Evolutionary conservation across 768 basidiomycete genomes (phyloP), one percentile per base, ranked within the genome.

Genomic region (Suillus paluster): DNA sequence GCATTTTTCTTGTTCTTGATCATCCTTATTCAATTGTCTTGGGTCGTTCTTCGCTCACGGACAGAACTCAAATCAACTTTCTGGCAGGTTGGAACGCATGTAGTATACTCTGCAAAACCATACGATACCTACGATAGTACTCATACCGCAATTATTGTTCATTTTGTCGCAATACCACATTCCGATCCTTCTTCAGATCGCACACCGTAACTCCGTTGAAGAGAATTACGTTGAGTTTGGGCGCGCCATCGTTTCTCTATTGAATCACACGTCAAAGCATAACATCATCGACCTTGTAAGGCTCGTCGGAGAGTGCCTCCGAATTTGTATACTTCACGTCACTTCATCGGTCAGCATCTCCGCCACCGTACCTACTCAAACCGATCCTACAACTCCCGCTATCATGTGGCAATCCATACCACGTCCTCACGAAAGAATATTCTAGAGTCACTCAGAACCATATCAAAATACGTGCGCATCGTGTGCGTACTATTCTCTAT

Each of bases 41-140:
- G 30, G 5, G 50, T 56, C 36, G 53, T 55, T 55, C 53, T 42
- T 64, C 62, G 39, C 58, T 61, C 52, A 66, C 27, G 72, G 73
- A 75, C 74, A 63, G 67, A 46, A 62, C 61, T 53, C 49, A 71
- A 73, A 52, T 46, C 66, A 33, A 73, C 68, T 58, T 64, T 63
- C 67, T 63, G 45, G 63, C 49, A 56, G 73, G 70, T 66, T 72
- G 74, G 72, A 75, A 68, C 61, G 67, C 72, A 73, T 73, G 74
- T 73, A 73, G 63, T 75, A 72, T 70, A 75, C 36, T 58, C 52
- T 56, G 45, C 64, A 59, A 63, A 52, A 58, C 62, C 73, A 71
- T 59, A 56, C 6, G 48, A 55, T 73, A 75, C 64, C 55, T 67
- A 64, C 71, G 67, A 67, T 67, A n/a, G n/a, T n/a, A 65, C 67